These are phyloP conservation scores for Dendrobium officinale DNA, from an alignment of 106 monocot species.

Conservation along the genomic window DNA sequence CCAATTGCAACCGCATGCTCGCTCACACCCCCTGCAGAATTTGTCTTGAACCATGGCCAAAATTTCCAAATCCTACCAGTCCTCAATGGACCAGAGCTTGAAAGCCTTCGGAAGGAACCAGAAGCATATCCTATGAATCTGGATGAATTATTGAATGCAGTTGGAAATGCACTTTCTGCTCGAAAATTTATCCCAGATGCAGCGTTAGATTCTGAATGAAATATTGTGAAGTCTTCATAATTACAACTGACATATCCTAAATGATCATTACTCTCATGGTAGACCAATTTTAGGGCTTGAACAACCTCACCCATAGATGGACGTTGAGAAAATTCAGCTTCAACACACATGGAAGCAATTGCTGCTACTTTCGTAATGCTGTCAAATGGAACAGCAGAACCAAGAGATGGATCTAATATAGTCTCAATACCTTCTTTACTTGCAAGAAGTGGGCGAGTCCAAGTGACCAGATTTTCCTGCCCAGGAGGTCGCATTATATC, in stretches of 20 bases:
- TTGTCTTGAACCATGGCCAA: no score
- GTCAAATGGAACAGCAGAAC: slow-evolving; percentile 18
- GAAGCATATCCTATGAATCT: no score
- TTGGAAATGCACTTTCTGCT: no score
- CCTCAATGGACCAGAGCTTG: no score
- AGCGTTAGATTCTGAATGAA: not conserved
- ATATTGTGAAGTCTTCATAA: no score
- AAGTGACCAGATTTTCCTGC: slow-evolving; percentile 54
- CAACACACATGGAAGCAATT: slow-evolving; percentile 55
- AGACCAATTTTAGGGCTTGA: slow-evolving; percentile 46
- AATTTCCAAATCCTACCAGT: no score
- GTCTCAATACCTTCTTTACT: slow-evolving; percentile 28
- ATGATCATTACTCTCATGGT: slow-evolving; percentile 25
- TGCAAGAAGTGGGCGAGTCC: slow-evolving; percentile 40
- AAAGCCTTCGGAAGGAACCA: no score
- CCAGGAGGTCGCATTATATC: slow-evolving; percentile 38
- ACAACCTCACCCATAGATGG: slow-evolving; percentile 64
- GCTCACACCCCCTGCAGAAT: no score
- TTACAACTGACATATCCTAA: not conserved
- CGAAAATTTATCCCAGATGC: no score
- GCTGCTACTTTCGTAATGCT: slow-evolving; percentile 48
- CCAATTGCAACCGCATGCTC: no score
- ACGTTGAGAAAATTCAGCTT: slow-evolving; percentile 49
- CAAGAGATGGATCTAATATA: slow-evolving; percentile 32
- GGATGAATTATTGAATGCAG: no score